phyloP scores from a whole-genome alignment of 2,329 filamentous ascomycete genomes.

The Emergomyces pasteurianus region DNA sequence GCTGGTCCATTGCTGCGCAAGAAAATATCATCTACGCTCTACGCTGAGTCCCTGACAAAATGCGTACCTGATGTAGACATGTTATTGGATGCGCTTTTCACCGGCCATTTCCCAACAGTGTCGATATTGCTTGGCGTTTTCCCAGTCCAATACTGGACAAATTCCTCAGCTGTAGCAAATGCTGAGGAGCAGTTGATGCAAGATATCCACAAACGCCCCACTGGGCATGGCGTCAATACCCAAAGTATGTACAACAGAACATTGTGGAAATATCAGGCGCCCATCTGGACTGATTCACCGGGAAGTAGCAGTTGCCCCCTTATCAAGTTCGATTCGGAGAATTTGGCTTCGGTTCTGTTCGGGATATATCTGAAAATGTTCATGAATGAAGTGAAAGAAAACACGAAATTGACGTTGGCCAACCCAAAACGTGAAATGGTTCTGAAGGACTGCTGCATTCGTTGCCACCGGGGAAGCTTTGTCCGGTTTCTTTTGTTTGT shows the following conservation, averaged over 20 bases:
- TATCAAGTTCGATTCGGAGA: slow-evolving; percentile 22
- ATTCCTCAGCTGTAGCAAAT: slow-evolving; percentile 19
- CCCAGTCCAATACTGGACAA: slow-evolving; percentile 41
- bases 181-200: slow-evolving; percentile 20
- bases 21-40: slow-evolving; percentile 36
- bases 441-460: slow-evolving; percentile 4
- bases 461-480: slow-evolving; percentile 18
- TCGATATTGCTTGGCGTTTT: slow-evolving; percentile 41
- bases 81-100: slow-evolving; percentile 33
- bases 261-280: slow-evolving; percentile 9
- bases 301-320: slow-evolving; percentile 5
- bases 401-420: slow-evolving; percentile 11
- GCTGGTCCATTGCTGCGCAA: slow-evolving; percentile 37
- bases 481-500: slow-evolving; percentile 16
- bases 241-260: slow-evolving; percentile 9
- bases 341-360: slow-evolving; percentile 31
- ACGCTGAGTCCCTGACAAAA: slow-evolving; percentile 37
- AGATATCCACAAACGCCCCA: slow-evolving; percentile 14
- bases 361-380: slow-evolving; percentile 39
- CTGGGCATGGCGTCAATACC: slow-evolving; percentile 13
- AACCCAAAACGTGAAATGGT: slow-evolving; percentile 1
- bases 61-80: slow-evolving; percentile 17
- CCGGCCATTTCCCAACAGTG: slow-evolving; percentile 36
- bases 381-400: slow-evolving; percentile 30
- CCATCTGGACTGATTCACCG: slow-evolving; percentile 3